These are phyloP conservation scores for Acacia concinna DNA, from an alignment of 331 rosid genomes.

Conservation along the genomic window DNA sequence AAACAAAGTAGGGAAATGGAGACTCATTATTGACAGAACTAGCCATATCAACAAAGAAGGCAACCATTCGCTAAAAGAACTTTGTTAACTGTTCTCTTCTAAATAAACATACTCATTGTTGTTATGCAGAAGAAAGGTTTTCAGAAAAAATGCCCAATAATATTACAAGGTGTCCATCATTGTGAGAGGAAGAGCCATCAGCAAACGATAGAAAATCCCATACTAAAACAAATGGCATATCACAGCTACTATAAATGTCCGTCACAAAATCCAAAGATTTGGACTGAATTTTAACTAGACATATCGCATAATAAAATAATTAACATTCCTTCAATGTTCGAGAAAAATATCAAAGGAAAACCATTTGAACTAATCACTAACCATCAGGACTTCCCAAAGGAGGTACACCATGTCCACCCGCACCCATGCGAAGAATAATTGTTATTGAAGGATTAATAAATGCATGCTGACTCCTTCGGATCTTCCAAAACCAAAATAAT, in stretches of 20 bases:
- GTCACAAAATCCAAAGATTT: slow-evolving; percentile 11
- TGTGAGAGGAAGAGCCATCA: slow-evolving; percentile 22
- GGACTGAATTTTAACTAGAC: slow-evolving; percentile 3
- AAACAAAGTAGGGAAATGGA: slow-evolving; percentile 41
- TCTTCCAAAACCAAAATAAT: slow-evolving; percentile 48
- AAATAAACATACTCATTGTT: not conserved
- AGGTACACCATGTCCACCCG: slow-evolving; percentile 99
- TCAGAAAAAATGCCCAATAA: not conserved
- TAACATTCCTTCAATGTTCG: not conserved
- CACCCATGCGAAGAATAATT: slow-evolving; percentile 94
- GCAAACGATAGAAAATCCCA: slow-evolving; percentile 8
- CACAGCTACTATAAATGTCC: not conserved
- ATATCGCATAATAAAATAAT: slow-evolving; percentile 20
- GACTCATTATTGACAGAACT: slow-evolving; percentile 21
- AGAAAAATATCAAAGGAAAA: slow-evolving; percentile 20
- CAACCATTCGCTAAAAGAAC: not conserved
- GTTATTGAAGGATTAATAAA: slow-evolving; percentile 96
- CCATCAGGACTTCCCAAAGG: slow-evolving; percentile 99
- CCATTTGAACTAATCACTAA: slow-evolving; percentile 50
- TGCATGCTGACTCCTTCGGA: slow-evolving; percentile 98
- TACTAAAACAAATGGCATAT: slow-evolving; percentile 11
- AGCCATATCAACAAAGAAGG: slow-evolving; percentile 24
- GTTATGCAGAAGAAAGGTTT: slow-evolving; percentile 1
- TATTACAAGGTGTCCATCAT: slow-evolving; percentile 10
- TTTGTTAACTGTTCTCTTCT: slow-evolving; percentile 6